phyloP scores from a whole-genome alignment of 306 rosid genomes.

The Phaseolus lunatus region DNA sequence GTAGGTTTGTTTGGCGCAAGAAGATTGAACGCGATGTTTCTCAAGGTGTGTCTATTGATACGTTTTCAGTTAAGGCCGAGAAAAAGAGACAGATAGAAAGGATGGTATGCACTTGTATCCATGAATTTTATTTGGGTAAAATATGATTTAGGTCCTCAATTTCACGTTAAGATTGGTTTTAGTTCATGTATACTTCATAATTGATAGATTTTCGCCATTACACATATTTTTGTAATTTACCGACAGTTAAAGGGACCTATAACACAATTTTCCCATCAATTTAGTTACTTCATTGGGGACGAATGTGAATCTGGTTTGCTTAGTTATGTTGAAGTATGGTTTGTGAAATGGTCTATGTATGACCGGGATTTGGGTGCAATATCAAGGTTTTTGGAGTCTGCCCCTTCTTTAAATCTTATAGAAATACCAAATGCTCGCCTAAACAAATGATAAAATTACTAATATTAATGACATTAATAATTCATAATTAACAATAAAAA shows the following conservation, averaged over 20 bases:
- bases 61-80: slow-evolving; percentile 78
- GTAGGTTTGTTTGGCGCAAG: slow-evolving; percentile 97
- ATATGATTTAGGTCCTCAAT: not conserved
- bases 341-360: not conserved
- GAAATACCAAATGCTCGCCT: not conserved
- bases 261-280: not conserved
- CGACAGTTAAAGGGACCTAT: not conserved
- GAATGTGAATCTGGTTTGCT: slow-evolving; percentile 32
- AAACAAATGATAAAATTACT: not conserved
- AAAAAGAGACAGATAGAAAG: slow-evolving; percentile 80
- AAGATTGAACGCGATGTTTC: slow-evolving; percentile 91
- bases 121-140: not conserved
- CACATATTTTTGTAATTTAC: not conserved
- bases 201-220: not conserved
- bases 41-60: slow-evolving; percentile 73
- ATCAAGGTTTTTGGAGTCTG: not conserved
- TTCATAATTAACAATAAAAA: not conserved
- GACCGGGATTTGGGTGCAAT: not conserved
- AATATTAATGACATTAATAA: not conserved
- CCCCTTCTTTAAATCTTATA: not conserved
- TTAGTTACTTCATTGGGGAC: slow-evolving; percentile 13
- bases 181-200: not conserved
- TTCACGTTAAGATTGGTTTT: not conserved
- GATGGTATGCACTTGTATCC: slow-evolving; percentile 64
- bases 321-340: not conserved